These are phyloP conservation scores for Lactarius evosmus DNA, from an alignment of 768 basidiomycete species.

Conservation along the genomic window DNA sequence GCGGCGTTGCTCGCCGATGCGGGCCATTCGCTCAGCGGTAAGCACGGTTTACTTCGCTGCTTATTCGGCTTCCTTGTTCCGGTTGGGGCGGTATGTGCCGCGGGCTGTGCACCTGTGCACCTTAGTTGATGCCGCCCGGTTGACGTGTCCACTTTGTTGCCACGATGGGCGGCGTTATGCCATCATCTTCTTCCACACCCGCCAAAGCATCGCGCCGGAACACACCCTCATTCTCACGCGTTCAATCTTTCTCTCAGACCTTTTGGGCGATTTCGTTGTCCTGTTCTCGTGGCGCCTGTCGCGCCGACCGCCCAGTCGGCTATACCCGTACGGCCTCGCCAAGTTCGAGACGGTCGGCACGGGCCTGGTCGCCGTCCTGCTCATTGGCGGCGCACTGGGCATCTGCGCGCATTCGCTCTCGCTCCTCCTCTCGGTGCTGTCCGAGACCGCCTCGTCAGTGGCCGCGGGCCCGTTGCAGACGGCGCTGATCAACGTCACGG, in stretches of 20 bases:
- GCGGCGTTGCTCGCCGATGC: conserved; percentile 91
- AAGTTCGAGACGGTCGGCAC: conserved; percentile 97
- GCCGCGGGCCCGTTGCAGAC: conserved; percentile 63
- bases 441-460: conserved; percentile 59
- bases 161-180: not conserved
- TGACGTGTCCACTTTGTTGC: conserved; percentile 5
- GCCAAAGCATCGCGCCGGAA: too few species aligned
- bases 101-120: not conserved
- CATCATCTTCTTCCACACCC: not conserved
- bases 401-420: conserved; percentile 90
- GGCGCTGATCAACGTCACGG: conserved; percentile 54
- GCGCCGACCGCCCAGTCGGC: conserved; percentile 70
- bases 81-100: not conserved
- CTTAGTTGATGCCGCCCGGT: too few species aligned
- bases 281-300: conserved; percentile 86
- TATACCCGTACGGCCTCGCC: conserved; percentile 85
- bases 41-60: conserved; percentile 32
- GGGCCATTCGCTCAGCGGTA: conserved; percentile 85
- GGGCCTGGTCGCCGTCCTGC: conserved; percentile 80
- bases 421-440: conserved; percentile 71
- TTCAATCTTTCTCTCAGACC: conserved; percentile 44
- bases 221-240: not conserved
- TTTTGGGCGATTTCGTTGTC: conserved; percentile 89
- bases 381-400: conserved; percentile 79
- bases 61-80: not conserved